Conservation (phyloP, 768 basidiomycete species). For the Mycena leptocephala region DNA sequence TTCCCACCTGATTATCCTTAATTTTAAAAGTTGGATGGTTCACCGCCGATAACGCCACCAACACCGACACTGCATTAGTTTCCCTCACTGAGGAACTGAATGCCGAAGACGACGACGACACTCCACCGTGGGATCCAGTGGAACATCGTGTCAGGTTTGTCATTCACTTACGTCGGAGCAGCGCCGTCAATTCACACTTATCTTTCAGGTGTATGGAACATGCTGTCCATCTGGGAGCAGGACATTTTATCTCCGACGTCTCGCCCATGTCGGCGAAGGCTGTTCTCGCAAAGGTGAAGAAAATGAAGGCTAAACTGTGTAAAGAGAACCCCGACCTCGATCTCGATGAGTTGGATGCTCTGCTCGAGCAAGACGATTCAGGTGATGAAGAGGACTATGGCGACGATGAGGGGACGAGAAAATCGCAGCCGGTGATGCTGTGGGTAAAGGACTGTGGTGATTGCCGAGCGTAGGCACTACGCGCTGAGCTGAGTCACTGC, state of each 20-base stretch:
- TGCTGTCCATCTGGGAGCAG: conserved; percentile 45
- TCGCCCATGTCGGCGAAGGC: conserved; percentile 26
- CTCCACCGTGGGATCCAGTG: conserved; percentile 40
- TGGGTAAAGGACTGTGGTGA: conserved; percentile 33
- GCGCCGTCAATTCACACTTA: no score
- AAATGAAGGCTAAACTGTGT: conserved; percentile 7
- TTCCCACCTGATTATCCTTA: background rate
- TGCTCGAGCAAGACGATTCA: background rate
- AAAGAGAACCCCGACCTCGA: conserved; percentile 7
- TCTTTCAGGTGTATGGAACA: conserved; percentile 53
- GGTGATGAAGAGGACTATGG: background rate
- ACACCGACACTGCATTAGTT: no score
- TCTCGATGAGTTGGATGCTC: conserved; percentile 22
- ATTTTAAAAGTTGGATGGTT: no score
- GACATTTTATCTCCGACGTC: conserved; percentile 45
- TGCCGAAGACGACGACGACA: conserved; percentile 31
- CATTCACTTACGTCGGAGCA: background rate
- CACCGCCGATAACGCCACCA: no score
- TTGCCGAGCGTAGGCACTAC: no score
- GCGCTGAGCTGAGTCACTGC: no score
- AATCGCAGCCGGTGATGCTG: background rate
- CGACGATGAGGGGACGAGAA: background rate
- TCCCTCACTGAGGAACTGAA: no score
- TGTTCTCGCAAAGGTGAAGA: conserved; percentile 2
- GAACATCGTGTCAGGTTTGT: conserved; percentile 40